A percentile compares a stretch with the other conserved stretches of the same genome.
Evolutionary conservation across 495 filamentous ascomycete species (phyloP).

Genomic region (Amphirosellinia nigrospora): DNA sequence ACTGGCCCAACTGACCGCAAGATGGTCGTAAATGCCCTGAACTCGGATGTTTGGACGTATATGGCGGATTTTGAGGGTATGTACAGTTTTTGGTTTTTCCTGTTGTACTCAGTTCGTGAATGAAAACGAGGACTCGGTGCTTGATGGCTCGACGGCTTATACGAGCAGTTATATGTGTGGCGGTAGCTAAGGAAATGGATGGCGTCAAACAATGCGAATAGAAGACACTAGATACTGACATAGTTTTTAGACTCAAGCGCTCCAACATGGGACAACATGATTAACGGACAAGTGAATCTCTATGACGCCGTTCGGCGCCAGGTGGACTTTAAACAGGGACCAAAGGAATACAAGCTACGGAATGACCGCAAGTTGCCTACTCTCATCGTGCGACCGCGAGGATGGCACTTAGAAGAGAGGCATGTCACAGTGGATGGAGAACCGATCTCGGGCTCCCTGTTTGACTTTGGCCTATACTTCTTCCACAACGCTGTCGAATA

Average conservation of each 20-base stretch:
- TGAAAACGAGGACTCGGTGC: not conserved
- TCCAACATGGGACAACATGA: constrained; percentile 99
- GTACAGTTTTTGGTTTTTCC: constrained; percentile 25
- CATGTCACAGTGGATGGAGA: constrained; percentile 96
- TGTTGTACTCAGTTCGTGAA: not conserved
- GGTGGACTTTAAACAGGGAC: constrained; percentile 94
- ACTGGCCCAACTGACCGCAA: constrained; percentile 97
- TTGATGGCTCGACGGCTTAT: not conserved
- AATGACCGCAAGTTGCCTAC: constrained; percentile 82
- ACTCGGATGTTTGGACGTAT: constrained; percentile 98
- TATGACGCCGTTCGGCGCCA: constrained; percentile 95
- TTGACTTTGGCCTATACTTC: constrained; percentile 99
- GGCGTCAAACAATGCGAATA: not conserved
- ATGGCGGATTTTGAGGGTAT: constrained; percentile 99
- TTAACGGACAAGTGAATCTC: constrained; percentile 97
- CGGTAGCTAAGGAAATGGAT: not conserved
- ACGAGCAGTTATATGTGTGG: not conserved
- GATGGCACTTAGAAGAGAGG: constrained; percentile 98
- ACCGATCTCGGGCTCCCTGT: constrained; percentile 89
- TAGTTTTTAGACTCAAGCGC: constrained; percentile 80
- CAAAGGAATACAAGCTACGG: constrained; percentile 96
- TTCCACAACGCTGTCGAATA: constrained; percentile 97
- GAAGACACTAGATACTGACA: constrained; percentile 23
- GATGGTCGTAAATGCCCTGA: constrained; percentile 99
- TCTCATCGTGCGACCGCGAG: constrained; percentile 84